A percentile compares a stretch with the other conserved stretches of the same genome.
Evolutionary conservation across 2,329 filamentous ascomycete species (phyloP).

Genomic region (Hypocrella siamensis): DNA sequence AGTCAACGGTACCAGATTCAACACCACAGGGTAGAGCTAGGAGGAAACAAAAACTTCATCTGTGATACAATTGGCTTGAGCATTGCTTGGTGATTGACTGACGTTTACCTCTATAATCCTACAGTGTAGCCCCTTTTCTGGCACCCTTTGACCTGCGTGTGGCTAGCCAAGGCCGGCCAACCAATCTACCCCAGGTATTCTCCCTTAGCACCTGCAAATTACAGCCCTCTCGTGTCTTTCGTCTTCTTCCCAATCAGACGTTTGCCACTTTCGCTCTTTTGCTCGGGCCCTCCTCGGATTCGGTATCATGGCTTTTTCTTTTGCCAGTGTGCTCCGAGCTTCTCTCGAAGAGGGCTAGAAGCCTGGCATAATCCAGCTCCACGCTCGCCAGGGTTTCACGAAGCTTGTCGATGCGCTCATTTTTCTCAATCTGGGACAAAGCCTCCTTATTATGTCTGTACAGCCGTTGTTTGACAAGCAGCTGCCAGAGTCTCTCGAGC

Average conservation of each 20-base stretch:
- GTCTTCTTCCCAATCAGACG: constrained; percentile 5
- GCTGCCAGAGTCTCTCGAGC: constrained; percentile 53
- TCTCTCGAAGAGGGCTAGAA: constrained; percentile 36
- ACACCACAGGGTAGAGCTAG: constrained; percentile 3
- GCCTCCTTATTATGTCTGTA: constrained; percentile 60
- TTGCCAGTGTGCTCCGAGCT: constrained; percentile 24
- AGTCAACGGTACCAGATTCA: constrained; percentile 18
- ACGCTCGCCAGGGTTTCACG: constrained; percentile 53
- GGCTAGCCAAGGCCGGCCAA: too few relatives aligned
- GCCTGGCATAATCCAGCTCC: constrained; percentile 55
- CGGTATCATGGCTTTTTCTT: constrained; percentile 25
- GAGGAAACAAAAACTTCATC: neutral
- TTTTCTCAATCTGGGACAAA: constrained; percentile 51
- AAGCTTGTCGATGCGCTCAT: constrained; percentile 57
- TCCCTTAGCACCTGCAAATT: neutral
- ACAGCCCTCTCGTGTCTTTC: neutral
- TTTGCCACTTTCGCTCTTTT: constrained; percentile 31
- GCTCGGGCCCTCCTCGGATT: constrained; percentile 11
- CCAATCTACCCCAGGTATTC: too few relatives aligned
- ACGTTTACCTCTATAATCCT: too few relatives aligned
- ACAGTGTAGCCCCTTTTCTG: too few relatives aligned
- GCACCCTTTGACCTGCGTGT: too few relatives aligned
- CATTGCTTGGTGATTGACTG: too few relatives aligned
- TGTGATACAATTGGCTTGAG: too few relatives aligned
- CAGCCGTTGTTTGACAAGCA: constrained; percentile 63